Evolutionary conservation across 495 filamentous ascomycete species (phyloP).

Genomic region (Penicillium goetzii): DNA sequence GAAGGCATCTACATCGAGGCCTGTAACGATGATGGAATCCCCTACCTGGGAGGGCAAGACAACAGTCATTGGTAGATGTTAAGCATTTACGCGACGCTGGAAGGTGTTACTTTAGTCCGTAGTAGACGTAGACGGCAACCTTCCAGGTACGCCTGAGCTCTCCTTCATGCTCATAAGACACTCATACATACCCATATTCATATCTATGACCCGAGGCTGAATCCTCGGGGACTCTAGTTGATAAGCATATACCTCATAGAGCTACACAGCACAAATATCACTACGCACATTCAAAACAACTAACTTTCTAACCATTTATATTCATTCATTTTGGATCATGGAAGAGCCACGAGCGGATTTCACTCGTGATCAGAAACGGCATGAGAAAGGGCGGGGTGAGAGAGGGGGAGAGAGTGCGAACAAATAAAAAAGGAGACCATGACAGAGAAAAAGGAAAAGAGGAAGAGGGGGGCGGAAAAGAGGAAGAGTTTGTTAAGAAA

Average conservation of each 20-base stretch:
- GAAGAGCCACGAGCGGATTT: slow-evolving; percentile 24
- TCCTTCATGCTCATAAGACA: no score
- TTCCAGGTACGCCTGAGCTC: no score
- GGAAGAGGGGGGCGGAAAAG: slow-evolving; percentile 15
- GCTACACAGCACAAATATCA: background rate
- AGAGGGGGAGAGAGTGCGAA: background rate
- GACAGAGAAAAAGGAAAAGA: slow-evolving; percentile 17
- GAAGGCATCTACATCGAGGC: no score
- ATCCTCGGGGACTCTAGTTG: no score
- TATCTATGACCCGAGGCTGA: no score
- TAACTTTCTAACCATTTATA: slow-evolving; percentile 34
- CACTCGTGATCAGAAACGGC: slow-evolving; percentile 28
- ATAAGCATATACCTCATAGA: background rate
- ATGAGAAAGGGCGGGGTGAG: slow-evolving; percentile 21
- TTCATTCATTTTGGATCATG: slow-evolving; percentile 36
- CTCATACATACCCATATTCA: background rate
- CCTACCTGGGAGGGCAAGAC: no score
- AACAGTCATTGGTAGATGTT: no score
- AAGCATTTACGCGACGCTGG: no score
- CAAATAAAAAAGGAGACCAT: slow-evolving; percentile 25
- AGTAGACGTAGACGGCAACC: no score
- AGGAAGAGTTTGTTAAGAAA: slow-evolving; percentile 5
- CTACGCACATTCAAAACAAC: background rate
- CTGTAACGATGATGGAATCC: no score
- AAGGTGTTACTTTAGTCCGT: no score